Base-by-base conservation (phyloP, 2,329 filamentous ascomycete species). In the Chaetothyriales sp. region DNA sequence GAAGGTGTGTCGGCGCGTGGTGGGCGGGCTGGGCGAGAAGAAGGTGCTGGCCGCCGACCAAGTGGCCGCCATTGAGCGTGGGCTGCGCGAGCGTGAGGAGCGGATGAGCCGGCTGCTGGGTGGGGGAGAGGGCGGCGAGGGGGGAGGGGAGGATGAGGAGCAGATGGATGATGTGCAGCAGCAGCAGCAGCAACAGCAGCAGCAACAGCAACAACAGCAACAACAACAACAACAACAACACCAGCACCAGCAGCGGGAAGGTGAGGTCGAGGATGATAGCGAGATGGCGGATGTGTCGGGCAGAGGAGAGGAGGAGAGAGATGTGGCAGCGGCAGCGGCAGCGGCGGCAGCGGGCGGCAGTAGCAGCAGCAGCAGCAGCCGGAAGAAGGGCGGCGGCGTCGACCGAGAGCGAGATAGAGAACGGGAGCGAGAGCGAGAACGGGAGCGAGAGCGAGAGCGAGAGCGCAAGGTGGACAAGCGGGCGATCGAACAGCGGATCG, bases 401-500 rank as follows among this genome's bases (percentile, higher is more conserved):
- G 33, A 40, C 33, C 15, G 66, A 60, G 49, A 53, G 60, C 1
- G 71, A 69, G 20, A 25, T 8, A 15, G 18, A 2, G 18, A 22
- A 66, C 59, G 49, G 53, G 60, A 1, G 71, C 69, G 73, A n/a
- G n/a, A n/a, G n/a, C n/a, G n/a, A n/a, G 33, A 40, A 9, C 15
- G 66, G 60, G 49, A 53, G 60, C 1, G 71, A 69, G 20, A 25
- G 20, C 28, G 18, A 2, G 18, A 22, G 66, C 59, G 49, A 54
- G 60, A 1, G 71, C 69, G 73, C 45, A 72, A 75, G 49, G 66
- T 92, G 49, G 87, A 95, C 63, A 92, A 90, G 69, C 78, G 85
- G 51, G 86, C 95, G 69, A 86, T 95, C 50, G 89, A 97, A 70
- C 89, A 97, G 71, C 77, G 92, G 43, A 95, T 98, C 57, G 94